Conservation (phyloP, 441 rosid species). For the Adansonia madagascariensis region DNA sequence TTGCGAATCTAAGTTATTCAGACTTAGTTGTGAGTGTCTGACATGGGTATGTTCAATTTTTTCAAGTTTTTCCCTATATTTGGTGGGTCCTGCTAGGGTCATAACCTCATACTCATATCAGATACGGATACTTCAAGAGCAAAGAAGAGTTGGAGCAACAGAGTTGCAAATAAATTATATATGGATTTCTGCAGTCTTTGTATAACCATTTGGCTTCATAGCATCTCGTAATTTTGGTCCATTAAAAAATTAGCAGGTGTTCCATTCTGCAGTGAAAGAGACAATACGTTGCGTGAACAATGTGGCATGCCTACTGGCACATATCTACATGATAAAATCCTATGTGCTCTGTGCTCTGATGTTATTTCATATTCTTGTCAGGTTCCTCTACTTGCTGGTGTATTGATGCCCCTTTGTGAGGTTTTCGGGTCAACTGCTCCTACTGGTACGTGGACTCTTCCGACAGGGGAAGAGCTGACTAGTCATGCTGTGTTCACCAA, state of each 20-base stretch:
- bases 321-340: slow-evolving; percentile 14
- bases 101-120: no score
- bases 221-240: slow-evolving; percentile 13
- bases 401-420: slow-evolving; percentile 91
- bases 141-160: no score
- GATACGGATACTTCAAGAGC: no score
- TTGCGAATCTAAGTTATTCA: background rate
- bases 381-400: slow-evolving; percentile 90
- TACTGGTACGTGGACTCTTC: slow-evolving; percentile 64
- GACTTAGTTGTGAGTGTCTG: no score
- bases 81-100: no score
- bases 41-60: no score
- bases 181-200: slow-evolving; percentile 9
- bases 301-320: background rate
- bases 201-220: background rate
- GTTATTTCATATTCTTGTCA: slow-evolving; percentile 42
- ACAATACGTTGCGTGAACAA: slow-evolving; percentile 8
- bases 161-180: no score
- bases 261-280: slow-evolving; percentile 10
- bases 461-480: slow-evolving; percentile 78
- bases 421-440: slow-evolving; percentile 83
- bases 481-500: slow-evolving; percentile 83
- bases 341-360: slow-evolving; percentile 30
- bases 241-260: slow-evolving; percentile 16
- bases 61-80: no score